phyloP scores from a whole-genome alignment of 352 stramenopile genomes.

The Discostella stelligera region DNA sequence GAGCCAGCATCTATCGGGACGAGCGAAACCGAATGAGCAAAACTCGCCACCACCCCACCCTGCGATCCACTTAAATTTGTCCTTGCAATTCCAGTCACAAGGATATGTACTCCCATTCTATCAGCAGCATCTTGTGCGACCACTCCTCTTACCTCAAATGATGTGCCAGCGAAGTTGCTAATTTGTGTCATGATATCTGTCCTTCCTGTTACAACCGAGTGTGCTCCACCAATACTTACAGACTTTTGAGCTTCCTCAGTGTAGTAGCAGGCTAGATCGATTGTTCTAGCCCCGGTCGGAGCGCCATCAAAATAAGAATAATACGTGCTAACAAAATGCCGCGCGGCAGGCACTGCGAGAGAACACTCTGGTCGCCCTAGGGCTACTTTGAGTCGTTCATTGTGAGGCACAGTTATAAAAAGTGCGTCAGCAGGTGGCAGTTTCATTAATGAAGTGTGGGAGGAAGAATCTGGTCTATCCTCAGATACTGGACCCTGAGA shows the following conservation, averaged over 20 bases:
- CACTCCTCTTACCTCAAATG: slow-evolving; percentile 49
- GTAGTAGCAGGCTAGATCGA: slow-evolving; percentile 49
- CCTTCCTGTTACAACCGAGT: slow-evolving; percentile 47
- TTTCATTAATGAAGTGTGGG: slow-evolving; percentile 14
- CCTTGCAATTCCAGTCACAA: slow-evolving; percentile 46
- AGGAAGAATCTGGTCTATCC: slow-evolving; percentile 9
- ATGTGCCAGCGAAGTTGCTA: slow-evolving; percentile 34
- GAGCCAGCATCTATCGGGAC: slow-evolving; percentile 17
- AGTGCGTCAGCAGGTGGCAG: slow-evolving; percentile 29
- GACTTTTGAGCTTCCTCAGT: slow-evolving; percentile 56
- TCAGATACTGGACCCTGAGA: slow-evolving; percentile 18
- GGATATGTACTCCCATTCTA: slow-evolving; percentile 49
- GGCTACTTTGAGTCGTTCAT: slow-evolving; percentile 32
- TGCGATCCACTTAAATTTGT: slow-evolving; percentile 32
- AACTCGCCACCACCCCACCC: slow-evolving; percentile 38
- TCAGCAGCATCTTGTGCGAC: slow-evolving; percentile 50
- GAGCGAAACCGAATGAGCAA: slow-evolving; percentile 56
- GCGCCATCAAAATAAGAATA: slow-evolving; percentile 44
- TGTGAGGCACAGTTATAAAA: slow-evolving; percentile 48
- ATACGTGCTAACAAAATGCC: slow-evolving; percentile 47
- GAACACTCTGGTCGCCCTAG: slow-evolving; percentile 32
- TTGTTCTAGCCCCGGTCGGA: slow-evolving; percentile 8
- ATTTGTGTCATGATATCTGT: slow-evolving; percentile 54
- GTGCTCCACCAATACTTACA: slow-evolving; percentile 50
- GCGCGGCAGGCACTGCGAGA: slow-evolving; percentile 45